Evolutionary conservation across 495 filamentous ascomycete species (phyloP).

Genomic region (Penicillium bovifimosum): DNA sequence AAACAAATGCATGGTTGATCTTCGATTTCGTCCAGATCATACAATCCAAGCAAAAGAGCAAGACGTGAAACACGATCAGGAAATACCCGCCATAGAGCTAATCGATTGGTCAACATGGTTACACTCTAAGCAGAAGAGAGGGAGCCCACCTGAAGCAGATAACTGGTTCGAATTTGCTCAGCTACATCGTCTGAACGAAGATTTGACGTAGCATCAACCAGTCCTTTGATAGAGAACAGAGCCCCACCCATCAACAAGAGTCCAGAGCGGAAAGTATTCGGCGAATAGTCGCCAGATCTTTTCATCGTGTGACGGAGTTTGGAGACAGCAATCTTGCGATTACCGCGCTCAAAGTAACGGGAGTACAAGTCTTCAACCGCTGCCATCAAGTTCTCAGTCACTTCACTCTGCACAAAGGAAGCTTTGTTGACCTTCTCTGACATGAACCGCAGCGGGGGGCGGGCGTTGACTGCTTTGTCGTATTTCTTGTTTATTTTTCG

Average conservation of each 20-base stretch:
- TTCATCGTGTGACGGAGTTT: conserved; percentile 69
- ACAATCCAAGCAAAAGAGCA: conserved; percentile 73
- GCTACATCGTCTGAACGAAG: conserved; percentile 42
- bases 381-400: conserved; percentile 68
- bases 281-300: conserved; percentile 63
- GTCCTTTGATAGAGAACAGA: conserved; percentile 68
- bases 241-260: conserved; percentile 68
- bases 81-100: conserved; percentile 87
- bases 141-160: conserved; percentile 61
- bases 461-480: conserved; percentile 79
- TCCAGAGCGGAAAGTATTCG: conserved; percentile 71
- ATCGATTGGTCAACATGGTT: conserved; percentile 22
- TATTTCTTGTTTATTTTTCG: conserved; percentile 99
- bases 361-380: conserved; percentile 86
- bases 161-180: conserved; percentile 55
- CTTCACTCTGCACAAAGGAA: conserved; percentile 82
- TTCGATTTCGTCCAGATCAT: conserved; percentile 73
- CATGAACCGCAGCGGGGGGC: conserved; percentile 77
- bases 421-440: conserved; percentile 85
- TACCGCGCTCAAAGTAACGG: conserved; percentile 84
- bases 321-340: conserved; percentile 80
- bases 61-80: conserved; percentile 64
- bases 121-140: not conserved
- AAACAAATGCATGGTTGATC: conserved; percentile 94
- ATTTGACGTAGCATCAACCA: conserved; percentile 59